These are phyloP conservation scores for Helicocarpus griseus DNA, from an alignment of 2,329 filamentous ascomycete genomes.

Conservation along the genomic window DNA sequence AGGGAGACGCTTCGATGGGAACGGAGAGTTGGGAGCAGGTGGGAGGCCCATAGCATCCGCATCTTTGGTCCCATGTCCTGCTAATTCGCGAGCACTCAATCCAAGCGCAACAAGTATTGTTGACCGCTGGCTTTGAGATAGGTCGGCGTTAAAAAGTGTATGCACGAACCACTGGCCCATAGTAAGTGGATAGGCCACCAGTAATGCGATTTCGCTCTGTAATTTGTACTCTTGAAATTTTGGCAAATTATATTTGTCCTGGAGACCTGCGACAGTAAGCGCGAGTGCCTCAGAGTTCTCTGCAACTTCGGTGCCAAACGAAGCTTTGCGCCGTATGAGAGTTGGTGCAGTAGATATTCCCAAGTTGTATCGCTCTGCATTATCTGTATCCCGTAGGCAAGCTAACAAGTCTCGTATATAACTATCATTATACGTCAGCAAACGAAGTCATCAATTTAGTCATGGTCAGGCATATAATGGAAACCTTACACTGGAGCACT, in stretches of 20 bases:
- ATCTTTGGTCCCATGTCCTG: constrained; percentile 57
- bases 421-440: constrained; percentile 19
- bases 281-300: constrained; percentile 78
- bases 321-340: constrained; percentile 78
- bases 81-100: constrained; percentile 71
- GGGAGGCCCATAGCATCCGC: constrained; percentile 28
- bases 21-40: constrained; percentile 39
- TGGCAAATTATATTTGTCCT: constrained; percentile 76
- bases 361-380: constrained; percentile 73
- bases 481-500: constrained; percentile 61
- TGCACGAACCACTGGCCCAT: constrained; percentile 79
- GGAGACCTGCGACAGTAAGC: constrained; percentile 63
- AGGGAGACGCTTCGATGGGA: constrained; percentile 74
- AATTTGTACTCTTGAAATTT: constrained; percentile 66
- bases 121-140: constrained; percentile 75
- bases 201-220: constrained; percentile 71
- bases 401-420: constrained; percentile 79
- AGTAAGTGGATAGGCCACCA: constrained; percentile 63
- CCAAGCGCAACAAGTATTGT: constrained; percentile 74
- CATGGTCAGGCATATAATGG: constrained; percentile 3
- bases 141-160: constrained; percentile 85
- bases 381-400: constrained; percentile 70
- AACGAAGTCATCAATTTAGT: not conserved
- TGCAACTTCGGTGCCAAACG: constrained; percentile 77
- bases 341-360: constrained; percentile 66